Conservation (phyloP, 2,329 filamentous ascomycete genomes). For the Alternaria dauci region DNA sequence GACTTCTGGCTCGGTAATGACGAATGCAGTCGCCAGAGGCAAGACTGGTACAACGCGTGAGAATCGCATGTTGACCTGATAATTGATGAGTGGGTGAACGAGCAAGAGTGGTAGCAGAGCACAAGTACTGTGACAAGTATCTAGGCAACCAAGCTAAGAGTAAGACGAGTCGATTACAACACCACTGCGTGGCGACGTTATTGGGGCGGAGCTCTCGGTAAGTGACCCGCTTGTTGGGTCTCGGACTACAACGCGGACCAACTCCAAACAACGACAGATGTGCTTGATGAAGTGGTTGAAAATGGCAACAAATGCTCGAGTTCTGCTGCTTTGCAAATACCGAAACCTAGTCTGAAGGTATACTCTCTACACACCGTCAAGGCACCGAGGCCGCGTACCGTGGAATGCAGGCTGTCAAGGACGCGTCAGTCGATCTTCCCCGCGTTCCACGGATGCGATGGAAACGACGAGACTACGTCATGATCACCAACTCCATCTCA, state of each 20-base stretch:
- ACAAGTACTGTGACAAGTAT: slow-evolving; percentile 16
- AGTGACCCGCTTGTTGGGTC: slow-evolving; percentile 3
- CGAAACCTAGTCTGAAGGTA: not conserved
- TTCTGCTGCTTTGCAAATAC: not conserved
- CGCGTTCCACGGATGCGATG: slow-evolving; percentile 6
- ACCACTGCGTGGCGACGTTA: slow-evolving; percentile 30
- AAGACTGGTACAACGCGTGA: slow-evolving; percentile 59
- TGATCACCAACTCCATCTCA: slow-evolving; percentile 3
- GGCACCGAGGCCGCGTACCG: slow-evolving; percentile 13
- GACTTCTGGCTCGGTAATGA: slow-evolving; percentile 61
- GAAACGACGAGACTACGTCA: slow-evolving; percentile 10
- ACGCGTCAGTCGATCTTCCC: slow-evolving; percentile 25
- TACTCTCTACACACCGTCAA: not conserved
- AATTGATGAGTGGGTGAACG: slow-evolving; percentile 11
- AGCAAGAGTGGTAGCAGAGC: slow-evolving; percentile 12
- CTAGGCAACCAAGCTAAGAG: slow-evolving; percentile 20
- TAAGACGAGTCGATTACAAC: slow-evolving; percentile 43
- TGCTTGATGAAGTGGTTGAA: not conserved
- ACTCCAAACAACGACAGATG: slow-evolving; percentile 3
- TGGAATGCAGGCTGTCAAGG: slow-evolving; percentile 19
- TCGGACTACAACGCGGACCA: slow-evolving; percentile 21
- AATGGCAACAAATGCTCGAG: not conserved
- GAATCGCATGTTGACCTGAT: slow-evolving; percentile 57
- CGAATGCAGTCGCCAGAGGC: slow-evolving; percentile 60
- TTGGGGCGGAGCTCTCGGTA: slow-evolving; percentile 18